phyloP scores from a whole-genome alignment of 306 rosid species.

The Castanea crenata region DNA sequence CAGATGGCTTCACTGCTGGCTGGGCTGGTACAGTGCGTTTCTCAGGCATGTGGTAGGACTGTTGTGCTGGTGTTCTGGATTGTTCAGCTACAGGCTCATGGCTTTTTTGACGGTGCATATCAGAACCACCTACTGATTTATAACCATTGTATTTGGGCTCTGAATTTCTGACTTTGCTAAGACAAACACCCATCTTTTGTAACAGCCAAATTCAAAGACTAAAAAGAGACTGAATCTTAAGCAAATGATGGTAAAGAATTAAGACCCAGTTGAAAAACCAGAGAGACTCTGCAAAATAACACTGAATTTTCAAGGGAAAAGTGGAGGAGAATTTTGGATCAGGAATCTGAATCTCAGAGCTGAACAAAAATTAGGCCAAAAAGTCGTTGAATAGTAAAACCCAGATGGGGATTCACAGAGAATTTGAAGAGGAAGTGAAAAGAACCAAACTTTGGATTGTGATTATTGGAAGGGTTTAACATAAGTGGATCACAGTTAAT shows the following conservation, averaged over 20 bases:
- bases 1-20: constrained; percentile 30
- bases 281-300: background rate
- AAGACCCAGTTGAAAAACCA: constrained; percentile 19
- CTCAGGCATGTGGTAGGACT: constrained; percentile 38
- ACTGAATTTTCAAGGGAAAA: background rate
- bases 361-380: background rate
- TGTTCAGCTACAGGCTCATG: constrained; percentile 46
- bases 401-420: constrained; percentile 20
- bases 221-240: background rate
- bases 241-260: background rate
- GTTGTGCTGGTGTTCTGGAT: constrained; percentile 36
- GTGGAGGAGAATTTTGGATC: constrained; percentile 18
- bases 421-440: background rate
- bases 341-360: background rate
- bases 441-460: constrained; percentile 19
- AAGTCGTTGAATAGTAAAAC: background rate
- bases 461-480: constrained; percentile 3
- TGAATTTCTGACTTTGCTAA: constrained; percentile 46
- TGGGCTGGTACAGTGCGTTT: constrained; percentile 28
- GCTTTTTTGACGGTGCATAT: constrained; percentile 28
- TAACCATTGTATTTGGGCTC: constrained; percentile 34
- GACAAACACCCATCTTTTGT: constrained; percentile 61
- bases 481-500: constrained; percentile 13
- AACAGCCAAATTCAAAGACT: background rate
- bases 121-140: constrained; percentile 35